Conservation (phyloP, 495 filamentous ascomycete species). For the Aspergillus ostianus region DNA sequence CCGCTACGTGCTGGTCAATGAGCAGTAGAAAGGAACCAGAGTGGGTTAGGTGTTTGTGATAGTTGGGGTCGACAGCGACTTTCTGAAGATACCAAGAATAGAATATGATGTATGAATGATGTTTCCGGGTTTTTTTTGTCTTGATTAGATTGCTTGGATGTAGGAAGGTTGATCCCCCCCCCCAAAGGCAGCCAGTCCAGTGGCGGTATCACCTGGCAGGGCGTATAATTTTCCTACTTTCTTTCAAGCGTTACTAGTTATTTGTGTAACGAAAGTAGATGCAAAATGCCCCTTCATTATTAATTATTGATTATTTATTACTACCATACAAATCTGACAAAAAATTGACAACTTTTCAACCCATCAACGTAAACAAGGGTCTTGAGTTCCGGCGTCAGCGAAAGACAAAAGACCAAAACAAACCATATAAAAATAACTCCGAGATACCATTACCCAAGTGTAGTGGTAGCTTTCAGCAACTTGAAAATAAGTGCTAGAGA, state of each 20-base stretch:
- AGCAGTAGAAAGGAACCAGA: slow-evolving; percentile 13
- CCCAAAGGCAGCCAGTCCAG: not conserved
- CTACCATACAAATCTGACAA: slow-evolving; percentile 12
- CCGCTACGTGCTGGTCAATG: slow-evolving; percentile 73
- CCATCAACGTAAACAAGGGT: not conserved
- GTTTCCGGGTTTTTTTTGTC: no score
- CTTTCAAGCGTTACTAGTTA: not conserved
- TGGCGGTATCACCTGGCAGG: not conserved
- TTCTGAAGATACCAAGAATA: not conserved
- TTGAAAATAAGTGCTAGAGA: not conserved
- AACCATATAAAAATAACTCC: slow-evolving; percentile 4
- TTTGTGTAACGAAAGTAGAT: not conserved
- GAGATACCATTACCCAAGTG: not conserved
- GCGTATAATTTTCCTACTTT: not conserved
- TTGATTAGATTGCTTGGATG: not conserved
- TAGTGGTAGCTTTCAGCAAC: not conserved
- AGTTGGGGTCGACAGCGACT: not conserved
- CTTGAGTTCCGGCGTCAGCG: slow-evolving; percentile 7
- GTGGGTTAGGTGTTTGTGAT: not conserved
- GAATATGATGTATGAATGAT: not conserved
- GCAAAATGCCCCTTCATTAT: slow-evolving; percentile 1
- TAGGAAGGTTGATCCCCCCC: not conserved
- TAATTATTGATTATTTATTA: slow-evolving; percentile 12
- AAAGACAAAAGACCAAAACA: slow-evolving; percentile 1
- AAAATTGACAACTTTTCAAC: slow-evolving; percentile 7